Evolutionary conservation across 345 rosid genomes (phyloP).

Genomic region (Excoecaria cochinchinensis): DNA sequence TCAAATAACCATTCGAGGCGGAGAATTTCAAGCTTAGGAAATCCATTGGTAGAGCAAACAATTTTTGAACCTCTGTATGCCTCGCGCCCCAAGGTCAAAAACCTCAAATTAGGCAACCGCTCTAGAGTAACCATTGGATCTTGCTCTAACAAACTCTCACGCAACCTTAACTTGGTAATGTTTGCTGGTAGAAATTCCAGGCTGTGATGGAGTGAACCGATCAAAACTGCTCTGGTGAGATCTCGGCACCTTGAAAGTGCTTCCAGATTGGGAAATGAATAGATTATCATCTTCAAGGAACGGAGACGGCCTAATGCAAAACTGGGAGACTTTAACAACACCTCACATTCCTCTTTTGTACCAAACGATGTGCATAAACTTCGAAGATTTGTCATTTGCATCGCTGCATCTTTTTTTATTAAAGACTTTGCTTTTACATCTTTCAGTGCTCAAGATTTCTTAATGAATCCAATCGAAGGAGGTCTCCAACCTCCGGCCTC

Average conservation of each 20-base stretch:
- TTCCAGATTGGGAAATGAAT: neutral
- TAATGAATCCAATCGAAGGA: neutral
- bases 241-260: neutral
- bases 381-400: neutral
- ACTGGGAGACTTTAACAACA: neutral
- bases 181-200: neutral
- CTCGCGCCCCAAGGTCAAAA: neutral
- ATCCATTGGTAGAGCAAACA: slow-evolving; percentile 16
- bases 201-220: neutral
- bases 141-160: neutral
- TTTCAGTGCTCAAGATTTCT: slow-evolving; percentile 4
- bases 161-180: neutral
- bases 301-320: neutral
- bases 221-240: neutral
- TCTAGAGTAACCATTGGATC: slow-evolving; percentile 1
- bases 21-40: slow-evolving; percentile 9
- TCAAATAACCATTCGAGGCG: neutral
- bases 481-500: rapidly evolving
- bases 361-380: neutral
- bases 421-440: neutral
- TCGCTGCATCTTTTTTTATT: neutral
- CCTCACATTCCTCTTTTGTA: neutral
- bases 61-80: neutral
- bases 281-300: neutral
- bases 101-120: neutral